phyloP scores from a whole-genome alignment of 257 asterid genomes.

The Nicotiana attenuata region DNA sequence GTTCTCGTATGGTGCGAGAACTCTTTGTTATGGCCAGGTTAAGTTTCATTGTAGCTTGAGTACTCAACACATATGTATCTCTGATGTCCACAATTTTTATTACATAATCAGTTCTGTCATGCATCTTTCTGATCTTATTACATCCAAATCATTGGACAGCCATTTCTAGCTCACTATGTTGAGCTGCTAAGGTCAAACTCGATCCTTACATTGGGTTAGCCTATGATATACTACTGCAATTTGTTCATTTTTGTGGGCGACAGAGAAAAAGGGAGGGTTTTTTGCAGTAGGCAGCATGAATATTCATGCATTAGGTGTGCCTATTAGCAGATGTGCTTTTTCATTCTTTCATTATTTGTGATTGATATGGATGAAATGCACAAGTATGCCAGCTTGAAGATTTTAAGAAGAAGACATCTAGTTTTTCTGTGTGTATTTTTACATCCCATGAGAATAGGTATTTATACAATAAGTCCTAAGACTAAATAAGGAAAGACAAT shows the following conservation, averaged over 20 bases:
- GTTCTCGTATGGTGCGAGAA: conserved; percentile 93
- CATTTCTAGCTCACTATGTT: neutral
- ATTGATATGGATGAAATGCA: neutral
- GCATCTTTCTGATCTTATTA: too few relatives aligned
- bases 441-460: too few relatives aligned
- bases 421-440: too few relatives aligned
- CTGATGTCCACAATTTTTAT: neutral
- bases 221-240: neutral
- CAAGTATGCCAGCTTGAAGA: neutral
- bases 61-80: neutral
- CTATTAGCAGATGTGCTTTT: neutral
- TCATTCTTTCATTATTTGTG: neutral
- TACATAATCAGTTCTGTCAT: too few relatives aligned
- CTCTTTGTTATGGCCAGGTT: conserved; percentile 98
- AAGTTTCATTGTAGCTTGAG: neutral
- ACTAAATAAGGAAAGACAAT: too few relatives aligned
- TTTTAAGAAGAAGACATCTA: too few relatives aligned
- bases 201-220: neutral
- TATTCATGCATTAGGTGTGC: too few relatives aligned
- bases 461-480: too few relatives aligned
- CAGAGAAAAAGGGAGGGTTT: too few relatives aligned
- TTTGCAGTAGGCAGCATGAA: too few relatives aligned
- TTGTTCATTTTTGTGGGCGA: too few relatives aligned
- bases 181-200: neutral
- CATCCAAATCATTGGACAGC: too few relatives aligned